Evolutionary conservation across 345 rosid species (phyloP).

Genomic region (Mallotus nudiflorus): DNA sequence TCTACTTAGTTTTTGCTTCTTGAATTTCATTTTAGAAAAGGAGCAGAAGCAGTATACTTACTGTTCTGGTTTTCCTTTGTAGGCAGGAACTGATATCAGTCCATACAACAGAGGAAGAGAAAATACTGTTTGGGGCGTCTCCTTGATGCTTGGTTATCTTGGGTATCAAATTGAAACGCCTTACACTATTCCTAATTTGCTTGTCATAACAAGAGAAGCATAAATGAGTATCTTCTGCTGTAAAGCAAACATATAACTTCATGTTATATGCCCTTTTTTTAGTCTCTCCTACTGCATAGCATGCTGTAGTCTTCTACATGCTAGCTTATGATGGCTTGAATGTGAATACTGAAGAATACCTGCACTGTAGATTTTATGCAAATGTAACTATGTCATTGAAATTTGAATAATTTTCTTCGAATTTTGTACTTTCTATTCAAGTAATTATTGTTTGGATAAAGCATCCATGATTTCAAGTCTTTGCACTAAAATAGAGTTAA

Average conservation of each 20-base stretch:
- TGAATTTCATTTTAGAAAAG: not conserved
- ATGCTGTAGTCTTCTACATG: not conserved
- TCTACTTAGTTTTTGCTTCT: not conserved
- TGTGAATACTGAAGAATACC: constrained; percentile 7
- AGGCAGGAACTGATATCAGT: constrained; percentile 83
- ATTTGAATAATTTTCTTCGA: not conserved
- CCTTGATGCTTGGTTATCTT: constrained; percentile 88
- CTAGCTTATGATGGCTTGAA: not conserved
- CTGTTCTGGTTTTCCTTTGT: constrained; percentile 18
- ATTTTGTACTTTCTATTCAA: not conserved
- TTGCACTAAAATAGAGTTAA: not conserved
- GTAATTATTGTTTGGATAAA: not conserved
- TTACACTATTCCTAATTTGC: not conserved
- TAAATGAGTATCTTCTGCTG: too few relatives aligned
- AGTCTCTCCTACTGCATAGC: not conserved
- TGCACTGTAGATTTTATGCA: not conserved
- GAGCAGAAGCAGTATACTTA: not conserved
- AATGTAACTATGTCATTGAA: not conserved
- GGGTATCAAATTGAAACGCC: constrained; percentile 53
- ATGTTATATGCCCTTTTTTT: not conserved
- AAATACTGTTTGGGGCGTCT: constrained; percentile 90
- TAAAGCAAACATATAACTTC: not conserved
- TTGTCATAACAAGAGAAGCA: not conserved
- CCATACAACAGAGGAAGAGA: constrained; percentile 88
- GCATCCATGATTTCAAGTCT: not conserved